Evolutionary conservation across 306 rosid genomes (phyloP).

Genomic region (Crotalaria pallida): DNA sequence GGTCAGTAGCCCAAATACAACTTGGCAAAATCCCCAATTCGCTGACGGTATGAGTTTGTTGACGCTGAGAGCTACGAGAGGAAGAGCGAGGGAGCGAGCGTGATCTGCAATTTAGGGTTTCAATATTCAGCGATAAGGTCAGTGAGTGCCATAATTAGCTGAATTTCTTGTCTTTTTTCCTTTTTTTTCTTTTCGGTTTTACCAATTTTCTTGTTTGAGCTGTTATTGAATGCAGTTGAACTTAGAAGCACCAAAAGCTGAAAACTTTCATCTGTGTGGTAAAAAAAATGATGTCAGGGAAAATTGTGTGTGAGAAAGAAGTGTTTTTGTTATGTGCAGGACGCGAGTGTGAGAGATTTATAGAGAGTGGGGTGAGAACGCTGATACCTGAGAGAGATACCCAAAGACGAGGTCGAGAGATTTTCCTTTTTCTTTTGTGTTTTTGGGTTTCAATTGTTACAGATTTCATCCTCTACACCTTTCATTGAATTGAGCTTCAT

Average conservation of each 20-base stretch:
- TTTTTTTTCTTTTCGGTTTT: constrained; percentile 6
- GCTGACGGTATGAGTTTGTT: neutral
- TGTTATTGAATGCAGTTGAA: constrained; percentile 23
- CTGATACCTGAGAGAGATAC: neutral
- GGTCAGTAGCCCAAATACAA: neutral
- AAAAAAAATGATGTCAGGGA: constrained; percentile 40
- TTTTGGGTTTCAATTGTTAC: neutral
- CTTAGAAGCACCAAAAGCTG: constrained; percentile 31
- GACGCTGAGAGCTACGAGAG: constrained; percentile 9
- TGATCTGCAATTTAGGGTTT: constrained; percentile 42
- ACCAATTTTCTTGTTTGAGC: constrained; percentile 26
- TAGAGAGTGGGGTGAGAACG: constrained; percentile 64
- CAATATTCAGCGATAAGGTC: constrained; percentile 46
- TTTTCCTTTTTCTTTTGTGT: constrained; percentile 24
- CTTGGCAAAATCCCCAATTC: neutral
- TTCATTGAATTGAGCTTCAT: constrained; percentile 8
- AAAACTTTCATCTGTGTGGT: constrained; percentile 52
- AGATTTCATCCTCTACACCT: constrained; percentile 34
- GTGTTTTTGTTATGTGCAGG: constrained; percentile 91
- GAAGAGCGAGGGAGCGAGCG: constrained; percentile 21
- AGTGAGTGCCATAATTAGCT: constrained; percentile 55
- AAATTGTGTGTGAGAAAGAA: constrained; percentile 82
- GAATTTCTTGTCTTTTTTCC: constrained; percentile 17
- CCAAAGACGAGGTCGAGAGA: constrained; percentile 41
- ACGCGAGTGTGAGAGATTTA: constrained; percentile 78